phyloP scores from a whole-genome alignment of 2,329 filamentous ascomycete species.

The Ophiostoma quercus region DNA sequence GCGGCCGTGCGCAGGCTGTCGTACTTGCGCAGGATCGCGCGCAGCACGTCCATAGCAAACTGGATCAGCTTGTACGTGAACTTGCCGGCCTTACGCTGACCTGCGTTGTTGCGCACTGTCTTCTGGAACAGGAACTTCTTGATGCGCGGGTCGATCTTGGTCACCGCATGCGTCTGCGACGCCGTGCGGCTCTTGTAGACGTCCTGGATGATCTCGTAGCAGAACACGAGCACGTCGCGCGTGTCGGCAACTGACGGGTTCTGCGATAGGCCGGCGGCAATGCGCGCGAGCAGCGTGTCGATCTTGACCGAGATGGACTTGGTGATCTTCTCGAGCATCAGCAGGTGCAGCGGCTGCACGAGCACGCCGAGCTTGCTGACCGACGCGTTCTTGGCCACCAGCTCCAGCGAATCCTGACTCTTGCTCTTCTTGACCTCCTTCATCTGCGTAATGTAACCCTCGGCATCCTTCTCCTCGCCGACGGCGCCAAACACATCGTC shows the following conservation, averaged over 20 bases:
- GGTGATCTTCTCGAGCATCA: slow-evolving; percentile 80
- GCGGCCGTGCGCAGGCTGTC: slow-evolving; percentile 70
- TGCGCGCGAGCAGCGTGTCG: slow-evolving; percentile 77
- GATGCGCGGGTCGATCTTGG: slow-evolving; percentile 51
- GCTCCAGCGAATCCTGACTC: slow-evolving; percentile 94
- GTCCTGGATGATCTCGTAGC: slow-evolving; percentile 87
- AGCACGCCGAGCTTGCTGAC: slow-evolving; percentile 68
- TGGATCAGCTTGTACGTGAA: slow-evolving; percentile 82
- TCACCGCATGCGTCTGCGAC: slow-evolving; percentile 22
- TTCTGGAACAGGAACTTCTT: slow-evolving; percentile 76
- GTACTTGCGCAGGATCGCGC: slow-evolving; percentile 80
- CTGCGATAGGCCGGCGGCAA: slow-evolving; percentile 74
- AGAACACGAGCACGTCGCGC: slow-evolving; percentile 83
- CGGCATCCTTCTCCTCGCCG: slow-evolving; percentile 93
- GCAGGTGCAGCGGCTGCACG: slow-evolving; percentile 67
- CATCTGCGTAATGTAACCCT: slow-evolving; percentile 91
- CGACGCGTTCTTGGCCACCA: slow-evolving; percentile 78
- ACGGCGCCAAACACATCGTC: slow-evolving; percentile 93
- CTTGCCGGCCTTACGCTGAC: slow-evolving; percentile 64
- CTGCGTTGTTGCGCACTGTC: slow-evolving; percentile 65
- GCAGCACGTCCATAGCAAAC: slow-evolving; percentile 82
- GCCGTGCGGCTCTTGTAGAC: slow-evolving; percentile 61
- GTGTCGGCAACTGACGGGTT: slow-evolving; percentile 69
- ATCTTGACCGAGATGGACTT: slow-evolving; percentile 81
- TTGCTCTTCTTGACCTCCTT: slow-evolving; percentile 98